Evolutionary conservation across 352 stramenopile genomes (phyloP), one percentile per base, ranked within the genome.

Genomic region (Phytophthora foliorum): DNA sequence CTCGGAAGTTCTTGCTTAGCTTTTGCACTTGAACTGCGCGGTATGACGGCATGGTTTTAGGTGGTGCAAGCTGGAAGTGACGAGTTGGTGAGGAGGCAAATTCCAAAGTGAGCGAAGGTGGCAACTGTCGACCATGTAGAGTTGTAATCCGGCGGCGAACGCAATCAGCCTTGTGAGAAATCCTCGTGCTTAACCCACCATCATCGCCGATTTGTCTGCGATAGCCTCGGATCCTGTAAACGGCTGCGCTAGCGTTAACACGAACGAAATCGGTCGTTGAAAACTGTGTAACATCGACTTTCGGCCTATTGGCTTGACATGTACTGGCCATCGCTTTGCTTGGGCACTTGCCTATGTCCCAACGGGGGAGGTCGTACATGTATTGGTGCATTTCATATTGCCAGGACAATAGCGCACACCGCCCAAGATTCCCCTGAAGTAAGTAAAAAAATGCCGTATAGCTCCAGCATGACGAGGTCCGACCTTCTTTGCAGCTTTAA

Each of bases 1-100:
- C 67, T 41, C 78, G 75, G 45, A 83, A 86, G 61, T 86, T 67
- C 32, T 69, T 69, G 42, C 68, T 78, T 21, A 69, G 39, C 48
- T 63, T 74, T 41, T 72, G 61, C 39, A 79, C 75, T 61, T 83
- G 52, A 24, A 83, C 45, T 11, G 61, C 62, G 24, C 57, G 46
- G 66, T 65, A 81, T 22, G 63, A 53, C 4, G 75, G 64, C 68
- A 80, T 82, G 39, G 2, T 67, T 56, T n/a, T 27, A 7, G 34
- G 58, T 38, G 1, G 41, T 21, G 10, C 46, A 21, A 44, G 21
- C 21, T 39, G 5, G 39, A 63, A 50, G 61, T 53, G 52, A 19
- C 46, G 16, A 51, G 39, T 22, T 68, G 31, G 19, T 25, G 25
- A 52, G 32, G 42, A 63, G n/a, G 44, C 8, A 46, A 58, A 56